Conservation (phyloP, 139 green algal genomes). For the Coccomyxa sp. region DNA sequence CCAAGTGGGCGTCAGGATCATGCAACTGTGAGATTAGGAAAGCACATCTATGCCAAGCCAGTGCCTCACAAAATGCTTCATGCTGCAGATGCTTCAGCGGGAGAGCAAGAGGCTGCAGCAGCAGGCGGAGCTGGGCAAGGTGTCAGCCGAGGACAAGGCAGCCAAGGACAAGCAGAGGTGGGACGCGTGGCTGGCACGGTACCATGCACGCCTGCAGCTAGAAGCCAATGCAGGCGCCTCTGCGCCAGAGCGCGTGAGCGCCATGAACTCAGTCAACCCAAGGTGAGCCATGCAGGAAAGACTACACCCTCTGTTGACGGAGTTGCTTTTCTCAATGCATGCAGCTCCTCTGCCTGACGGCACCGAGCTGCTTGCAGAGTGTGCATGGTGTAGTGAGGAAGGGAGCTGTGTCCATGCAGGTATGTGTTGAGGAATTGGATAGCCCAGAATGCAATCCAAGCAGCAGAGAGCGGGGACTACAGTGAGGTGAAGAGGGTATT, state of each 20-base stretch:
- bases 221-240: constrained; percentile 21
- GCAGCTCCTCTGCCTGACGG: not conserved
- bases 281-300: constrained; percentile 19
- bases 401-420: constrained; percentile 10
- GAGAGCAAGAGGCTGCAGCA: constrained; percentile 29
- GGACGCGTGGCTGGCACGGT: constrained; percentile 44
- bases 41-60: no score
- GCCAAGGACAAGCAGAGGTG: constrained; percentile 12
- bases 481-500: constrained; percentile 39
- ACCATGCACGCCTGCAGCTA: constrained; percentile 29
- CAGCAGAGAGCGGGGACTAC: constrained; percentile 62
- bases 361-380: not conserved
- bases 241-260: constrained; percentile 2
- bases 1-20: no score
- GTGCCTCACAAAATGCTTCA: not conserved
- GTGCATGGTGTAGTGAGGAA: not conserved
- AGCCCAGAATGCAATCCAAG: constrained; percentile 68
- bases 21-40: no score
- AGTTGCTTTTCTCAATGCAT: not conserved
- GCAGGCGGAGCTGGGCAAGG: constrained; percentile 17
- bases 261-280: constrained; percentile 52
- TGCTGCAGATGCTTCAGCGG: constrained; percentile 19
- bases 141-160: constrained; percentile 24
- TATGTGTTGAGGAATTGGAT: constrained; percentile 83
- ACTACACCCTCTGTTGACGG: not conserved